phyloP scores from a whole-genome alignment of 1,139 yeast genomes.

The Kurtzmaniella quercitrusa region DNA sequence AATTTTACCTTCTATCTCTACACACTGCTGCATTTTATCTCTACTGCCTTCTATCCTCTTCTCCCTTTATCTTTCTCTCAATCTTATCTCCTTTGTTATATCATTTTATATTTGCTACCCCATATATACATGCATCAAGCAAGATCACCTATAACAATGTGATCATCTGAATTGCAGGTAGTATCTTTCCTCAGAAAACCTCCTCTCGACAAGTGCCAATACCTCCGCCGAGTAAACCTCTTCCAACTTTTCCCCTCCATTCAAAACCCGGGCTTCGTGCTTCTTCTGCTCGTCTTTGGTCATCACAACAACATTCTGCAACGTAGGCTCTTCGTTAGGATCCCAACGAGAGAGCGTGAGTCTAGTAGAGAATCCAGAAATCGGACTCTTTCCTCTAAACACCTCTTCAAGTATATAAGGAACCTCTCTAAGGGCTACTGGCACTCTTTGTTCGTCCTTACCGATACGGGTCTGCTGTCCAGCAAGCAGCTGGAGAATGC shows the following conservation, averaged over 20 bases:
- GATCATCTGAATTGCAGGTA: conserved; percentile 49
- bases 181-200: conserved; percentile 72
- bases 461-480: conserved; percentile 84
- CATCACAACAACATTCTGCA: conserved; percentile 78
- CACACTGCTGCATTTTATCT: no score
- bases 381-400: conserved; percentile 85
- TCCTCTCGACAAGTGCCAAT: conserved; percentile 50
- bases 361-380: conserved; percentile 80
- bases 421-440: conserved; percentile 67
- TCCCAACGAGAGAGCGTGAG: conserved; percentile 83
- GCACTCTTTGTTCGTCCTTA: conserved; percentile 63
- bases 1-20: no score
- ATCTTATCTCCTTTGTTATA: neutral
- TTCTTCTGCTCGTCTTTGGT: conserved; percentile 80
- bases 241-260: conserved; percentile 55
- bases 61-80: neutral
- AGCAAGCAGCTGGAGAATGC: conserved; percentile 74
- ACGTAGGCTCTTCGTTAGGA: conserved; percentile 49
- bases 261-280: conserved; percentile 73
- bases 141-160: no score
- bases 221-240: conserved; percentile 65
- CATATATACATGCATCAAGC: conserved; percentile 1
- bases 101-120: neutral
- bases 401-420: conserved; percentile 89
- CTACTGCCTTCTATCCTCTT: neutral